Evolutionary conservation across 2,329 filamentous ascomycete species (phyloP), one percentile per base, ranked within the genome.

Genomic region (Metarhizium robertsii): DNA sequence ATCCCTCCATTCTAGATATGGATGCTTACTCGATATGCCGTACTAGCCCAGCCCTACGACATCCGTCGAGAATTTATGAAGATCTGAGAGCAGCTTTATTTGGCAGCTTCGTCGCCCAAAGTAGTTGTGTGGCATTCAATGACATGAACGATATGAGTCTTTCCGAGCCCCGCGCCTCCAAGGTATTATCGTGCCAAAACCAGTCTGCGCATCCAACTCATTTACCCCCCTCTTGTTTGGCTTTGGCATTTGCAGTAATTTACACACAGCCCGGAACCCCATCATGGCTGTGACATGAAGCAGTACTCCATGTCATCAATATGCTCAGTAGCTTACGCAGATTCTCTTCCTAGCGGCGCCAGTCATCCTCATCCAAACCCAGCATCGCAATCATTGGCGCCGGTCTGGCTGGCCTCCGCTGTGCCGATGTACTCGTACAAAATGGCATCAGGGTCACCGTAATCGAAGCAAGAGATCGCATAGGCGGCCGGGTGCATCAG

Each of bases 301-400:
- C 32, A 47, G 48, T 52, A 13, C 42, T 6, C 18, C 1, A 45
- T 40, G 13, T 20, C 18, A 6, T 25, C n/a, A 32, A 48, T 13
- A 30, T 29, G 25, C 6, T 30, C 45, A 14, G 7, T 14, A 30
- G 45, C 45, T 48, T 30, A 48, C 45, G 20, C 18, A 52, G 8
- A 42, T 20, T 18, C n/a, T 30, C 49, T 25, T 16, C 11, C 54
- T 45, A 68, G 66, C 61, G 59, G 52, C 57, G 55, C 29, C 49
- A 48, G 20, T 57, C 56, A 45, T 53, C 58, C 16, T 29, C 50
- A 20, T 59, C 63, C 50, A 71, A 68, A 56, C 79, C 80, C 7
- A 82, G 83, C 59, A 70, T 90, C 45, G 83, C 80, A 36, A 73
- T 91, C n/a, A 71, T 91, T 43, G 87, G 87, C 18, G 86, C 85